Percentiles rank a stretch among this genome's conserved stretches.
These are phyloP conservation scores for Andalucia godoyi DNA, from an alignment of 78 protist species.

Conservation along the genomic window DNA sequence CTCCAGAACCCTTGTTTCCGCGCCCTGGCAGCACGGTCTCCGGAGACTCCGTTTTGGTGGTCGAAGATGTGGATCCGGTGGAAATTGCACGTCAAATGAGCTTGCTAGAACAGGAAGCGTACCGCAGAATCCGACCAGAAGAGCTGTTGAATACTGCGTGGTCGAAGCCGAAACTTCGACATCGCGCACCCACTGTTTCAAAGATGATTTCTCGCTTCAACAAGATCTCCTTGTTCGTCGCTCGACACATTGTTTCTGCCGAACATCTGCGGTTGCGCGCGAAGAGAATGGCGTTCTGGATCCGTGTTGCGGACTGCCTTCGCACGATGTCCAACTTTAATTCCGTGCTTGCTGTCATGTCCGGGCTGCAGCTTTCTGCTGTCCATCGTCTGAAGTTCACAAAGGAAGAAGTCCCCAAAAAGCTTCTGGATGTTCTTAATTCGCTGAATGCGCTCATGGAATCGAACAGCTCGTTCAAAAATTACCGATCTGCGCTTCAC, in stretches of 20 bases:
- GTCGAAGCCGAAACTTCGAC: slow-evolving; percentile 46
- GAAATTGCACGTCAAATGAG: slow-evolving; percentile 69
- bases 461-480: slow-evolving; percentile 37
- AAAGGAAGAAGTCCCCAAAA: slow-evolving; percentile 33
- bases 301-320: slow-evolving; percentile 41
- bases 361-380: slow-evolving; percentile 47
- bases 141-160: slow-evolving; percentile 58
- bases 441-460: slow-evolving; percentile 40
- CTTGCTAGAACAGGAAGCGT: slow-evolving; percentile 49
- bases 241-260: slow-evolving; percentile 36
- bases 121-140: slow-evolving; percentile 23
- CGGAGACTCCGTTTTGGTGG: no score
- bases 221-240: slow-evolving; percentile 59
- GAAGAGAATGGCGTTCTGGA: slow-evolving; percentile 29
- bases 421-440: neutral
- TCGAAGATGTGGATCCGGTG: slow-evolving; percentile 47
- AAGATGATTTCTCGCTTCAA: slow-evolving; percentile 30
- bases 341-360: slow-evolving; percentile 48
- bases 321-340: slow-evolving; percentile 42
- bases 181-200: slow-evolving; percentile 32
- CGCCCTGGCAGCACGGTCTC: no score
- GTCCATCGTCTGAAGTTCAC: slow-evolving; percentile 55
- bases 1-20: no score
- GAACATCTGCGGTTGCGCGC: slow-evolving; percentile 25
- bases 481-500: slow-evolving; percentile 19